Percentiles rank a stretch among this genome's conserved stretches.
phyloP scores from a whole-genome alignment of 768 basidiomycete genomes.

The Amyloporia xantha region DNA sequence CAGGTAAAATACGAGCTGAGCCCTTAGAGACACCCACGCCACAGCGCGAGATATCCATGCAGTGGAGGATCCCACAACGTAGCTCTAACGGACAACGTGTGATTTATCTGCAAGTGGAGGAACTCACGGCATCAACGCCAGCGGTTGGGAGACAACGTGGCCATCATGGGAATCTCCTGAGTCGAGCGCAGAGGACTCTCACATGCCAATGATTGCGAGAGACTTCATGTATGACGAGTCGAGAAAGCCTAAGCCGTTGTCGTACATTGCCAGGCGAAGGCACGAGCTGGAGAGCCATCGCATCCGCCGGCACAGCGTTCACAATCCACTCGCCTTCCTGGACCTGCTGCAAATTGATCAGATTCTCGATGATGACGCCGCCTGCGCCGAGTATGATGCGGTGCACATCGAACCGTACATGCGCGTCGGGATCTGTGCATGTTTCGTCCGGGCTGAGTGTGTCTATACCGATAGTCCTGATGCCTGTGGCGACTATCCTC shows the following conservation, averaged over 20 bases:
- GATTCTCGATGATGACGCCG: slow-evolving; percentile 63
- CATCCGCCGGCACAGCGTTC: slow-evolving; percentile 50
- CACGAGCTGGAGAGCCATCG: slow-evolving; percentile 67
- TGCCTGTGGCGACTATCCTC: slow-evolving; percentile 42
- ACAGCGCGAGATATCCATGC: too few species aligned
- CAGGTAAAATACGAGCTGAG: too few species aligned
- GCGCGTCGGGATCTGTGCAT: slow-evolving; percentile 11
- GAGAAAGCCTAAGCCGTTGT: background rate
- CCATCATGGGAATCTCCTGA: too few species aligned
- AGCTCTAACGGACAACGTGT: too few species aligned
- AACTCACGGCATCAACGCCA: too few species aligned
- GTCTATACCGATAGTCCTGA: slow-evolving; percentile 56
- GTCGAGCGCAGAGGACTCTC: too few species aligned
- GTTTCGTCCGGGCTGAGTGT: slow-evolving; percentile 56
- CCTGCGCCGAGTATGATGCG: slow-evolving; percentile 51
- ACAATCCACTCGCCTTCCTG: slow-evolving; percentile 34
- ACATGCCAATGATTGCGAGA: background rate
- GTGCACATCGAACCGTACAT: slow-evolving; percentile 36
- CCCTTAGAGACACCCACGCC: too few species aligned
- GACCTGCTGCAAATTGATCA: slow-evolving; percentile 48
- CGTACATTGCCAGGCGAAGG: slow-evolving; percentile 45
- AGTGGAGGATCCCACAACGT: too few species aligned
- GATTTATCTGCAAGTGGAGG: too few species aligned
- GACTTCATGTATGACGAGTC: background rate
- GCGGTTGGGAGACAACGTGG: too few species aligned